Evolutionary conservation across 73 alveolate genomes (phyloP), one percentile per base, ranked within the genome.

Genomic region (Paramecium caudatum): DNA sequence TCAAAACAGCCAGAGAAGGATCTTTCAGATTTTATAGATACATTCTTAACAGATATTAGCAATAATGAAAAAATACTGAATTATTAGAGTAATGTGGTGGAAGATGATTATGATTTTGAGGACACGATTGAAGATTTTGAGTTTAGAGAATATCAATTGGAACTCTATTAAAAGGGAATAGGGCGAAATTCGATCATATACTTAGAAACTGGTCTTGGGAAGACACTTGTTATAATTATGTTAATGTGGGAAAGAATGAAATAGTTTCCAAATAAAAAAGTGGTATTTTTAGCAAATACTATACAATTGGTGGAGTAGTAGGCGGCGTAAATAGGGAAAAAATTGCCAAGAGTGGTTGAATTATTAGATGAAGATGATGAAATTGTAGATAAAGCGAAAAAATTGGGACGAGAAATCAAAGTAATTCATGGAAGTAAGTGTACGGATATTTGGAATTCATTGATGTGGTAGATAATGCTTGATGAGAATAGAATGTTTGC

Each of bases 141-240:
- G 15, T 33, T 65, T 21, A 16, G 88, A 45, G 45, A 74, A 16
- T 74, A 74, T 74, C 43, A 74, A 19, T 36, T 37, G 9, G 65
- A 74, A 27, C 13, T 74, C 17, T 74, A 41, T 41, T 63, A 74
- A 7, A 39, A 74, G n/a, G 88, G 69, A 36, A 74, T 27, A 8
- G 88, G 47, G 5, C 9, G 39, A 36, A 86, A 86, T 43, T 62
- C 82, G 7, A 86, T 86, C 6, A 41, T 86, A 3, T 86, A 86
- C 65, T 61, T 86, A 37, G 90, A 63, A 8, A 86, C 93, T 10
- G 93, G 93, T 2, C 27, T 78, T 9, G 93, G 93, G 12, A 86
- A 86, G 74, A 86, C 93, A 15, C 43, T 86, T 49, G 61, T 86
- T 9, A 61, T 78, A 1, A 86, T 78, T 0, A 86, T 86, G 93